Percentiles rank a stretch among this genome's conserved stretches.
Conservation (phyloP, 2,329 filamentous ascomycete genomes). For the Grosmannia clavigera region DNA sequence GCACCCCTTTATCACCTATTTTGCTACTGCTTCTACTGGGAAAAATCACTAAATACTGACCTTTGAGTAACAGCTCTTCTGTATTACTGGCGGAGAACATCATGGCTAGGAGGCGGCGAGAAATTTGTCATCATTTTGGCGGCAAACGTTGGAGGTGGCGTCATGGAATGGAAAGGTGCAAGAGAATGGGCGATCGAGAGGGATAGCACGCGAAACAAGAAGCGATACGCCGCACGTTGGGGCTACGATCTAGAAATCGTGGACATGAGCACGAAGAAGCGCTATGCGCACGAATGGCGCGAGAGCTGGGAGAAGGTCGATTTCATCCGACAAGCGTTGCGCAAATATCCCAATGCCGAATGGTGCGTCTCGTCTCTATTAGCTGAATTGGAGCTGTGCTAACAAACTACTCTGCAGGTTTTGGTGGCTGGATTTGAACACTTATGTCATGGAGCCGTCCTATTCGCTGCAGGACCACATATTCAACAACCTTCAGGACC, state of each 20-base stretch:
- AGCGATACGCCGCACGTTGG: slow-evolving; percentile 74
- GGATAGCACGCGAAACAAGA: slow-evolving; percentile 92
- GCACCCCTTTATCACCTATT: slow-evolving; percentile 22
- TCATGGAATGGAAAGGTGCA: slow-evolving; percentile 98
- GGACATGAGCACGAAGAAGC: slow-evolving; percentile 97
- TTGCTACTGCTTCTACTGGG: not conserved
- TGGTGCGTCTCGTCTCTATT: slow-evolving; percentile 46
- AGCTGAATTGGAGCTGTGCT: slow-evolving; percentile 5
- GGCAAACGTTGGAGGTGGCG: slow-evolving; percentile 88
- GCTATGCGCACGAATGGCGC: slow-evolving; percentile 97
- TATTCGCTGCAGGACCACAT: slow-evolving; percentile 85
- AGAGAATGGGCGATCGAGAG: slow-evolving; percentile 97
- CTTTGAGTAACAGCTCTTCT: slow-evolving; percentile 28
- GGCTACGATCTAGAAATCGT: slow-evolving; percentile 93
- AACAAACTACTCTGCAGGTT: slow-evolving; percentile 52
- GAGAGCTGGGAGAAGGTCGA: slow-evolving; percentile 99
- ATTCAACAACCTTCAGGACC: slow-evolving; percentile 63
- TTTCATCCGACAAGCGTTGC: slow-evolving; percentile 74
- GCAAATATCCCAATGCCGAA: slow-evolving; percentile 90
- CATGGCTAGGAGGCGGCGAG: slow-evolving; percentile 67
- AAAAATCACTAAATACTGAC: not conserved
- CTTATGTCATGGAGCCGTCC: slow-evolving; percentile 91
- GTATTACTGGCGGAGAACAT: slow-evolving; percentile 57
- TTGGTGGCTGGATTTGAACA: slow-evolving; percentile 98
- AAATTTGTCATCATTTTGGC: slow-evolving; percentile 91